These are phyloP conservation scores for Nicotiana paniculata DNA, from an alignment of 257 asterid species.

Conservation along the genomic window DNA sequence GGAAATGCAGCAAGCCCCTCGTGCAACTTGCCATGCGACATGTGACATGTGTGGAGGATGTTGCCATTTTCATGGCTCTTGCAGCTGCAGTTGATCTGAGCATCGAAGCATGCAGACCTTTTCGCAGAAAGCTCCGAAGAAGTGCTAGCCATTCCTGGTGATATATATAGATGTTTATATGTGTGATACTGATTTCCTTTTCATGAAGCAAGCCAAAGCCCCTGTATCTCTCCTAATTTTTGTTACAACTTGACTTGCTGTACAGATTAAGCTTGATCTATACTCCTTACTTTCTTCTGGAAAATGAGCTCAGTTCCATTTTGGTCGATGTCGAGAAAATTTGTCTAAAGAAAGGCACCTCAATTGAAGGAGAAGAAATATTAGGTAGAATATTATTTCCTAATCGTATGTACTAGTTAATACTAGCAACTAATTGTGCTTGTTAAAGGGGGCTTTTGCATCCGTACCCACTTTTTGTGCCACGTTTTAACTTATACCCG, in stretches of 20 bases:
- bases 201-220: background rate
- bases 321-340: background rate
- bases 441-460: no score
- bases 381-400: background rate
- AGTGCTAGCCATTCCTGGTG: constrained; percentile 66
- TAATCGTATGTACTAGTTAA: background rate
- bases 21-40: constrained; percentile 86
- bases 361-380: background rate
- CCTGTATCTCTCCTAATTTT: background rate
- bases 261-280: background rate
- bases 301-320: background rate
- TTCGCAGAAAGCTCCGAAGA: constrained; percentile 51
- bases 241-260: background rate
- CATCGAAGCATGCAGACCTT: constrained; percentile 77
- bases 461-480: no score
- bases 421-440: background rate
- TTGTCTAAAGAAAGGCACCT: background rate
- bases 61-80: constrained; percentile 94
- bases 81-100: constrained; percentile 93
- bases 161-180: background rate
- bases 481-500: no score
- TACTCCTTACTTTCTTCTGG: background rate
- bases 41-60: constrained; percentile 87
- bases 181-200: background rate
- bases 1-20: constrained; percentile 69